Evolutionary conservation across 1,284 basidiomycete species (phyloP), one percentile per base, ranked within the genome.

Genomic region (Cutaneotrichosporon sp.): DNA sequence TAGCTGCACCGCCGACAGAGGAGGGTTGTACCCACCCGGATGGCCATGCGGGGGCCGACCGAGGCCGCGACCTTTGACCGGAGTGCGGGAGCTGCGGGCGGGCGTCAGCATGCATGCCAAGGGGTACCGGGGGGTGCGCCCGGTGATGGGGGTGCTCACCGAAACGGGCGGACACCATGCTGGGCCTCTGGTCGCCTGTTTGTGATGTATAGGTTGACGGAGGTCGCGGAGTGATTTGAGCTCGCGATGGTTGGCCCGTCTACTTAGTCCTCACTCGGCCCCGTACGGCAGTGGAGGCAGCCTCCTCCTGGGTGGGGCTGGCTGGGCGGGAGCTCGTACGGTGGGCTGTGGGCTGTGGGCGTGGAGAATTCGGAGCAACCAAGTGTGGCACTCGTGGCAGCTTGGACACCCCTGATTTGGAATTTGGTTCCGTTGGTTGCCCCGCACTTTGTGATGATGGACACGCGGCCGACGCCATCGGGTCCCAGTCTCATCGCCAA

Each of bases 91-190:
- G 69, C 72, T 73, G 63, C 24, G 20, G 14, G 18, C 14, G 8
- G 51, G 34, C 7, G 46, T 64, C 46, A 66, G 58, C 52, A 49
- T 45, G 43, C 22, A 47, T 14, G 31, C 38, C 20, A 8, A 22
- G 25, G 24, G 11, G 24, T 10, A 22, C 45, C 10, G 3, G 18
- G 4, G 18, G 47, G 47, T 31, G 7, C 3, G 27, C 47, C 14
- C 14, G 18, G 13, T 27, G 25, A 9, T 29, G 14, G 34, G 13
- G 2, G 3, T 38, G 33, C 72, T 50, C 56, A 74, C 72, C 64
- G 43, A 73, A 60, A 54, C 72, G 67, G 38, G 67, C 56, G 54
- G 69, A 69, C 56, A 69, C 68, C 72, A 74, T 74, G 25, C 62
- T 69, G 63, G n/a, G 24, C 58, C 56, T 54, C 51, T 60, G 50